Evolutionary conservation across 2,329 filamentous ascomycete species (phyloP).

Genomic region (Aspergillus sp.): DNA sequence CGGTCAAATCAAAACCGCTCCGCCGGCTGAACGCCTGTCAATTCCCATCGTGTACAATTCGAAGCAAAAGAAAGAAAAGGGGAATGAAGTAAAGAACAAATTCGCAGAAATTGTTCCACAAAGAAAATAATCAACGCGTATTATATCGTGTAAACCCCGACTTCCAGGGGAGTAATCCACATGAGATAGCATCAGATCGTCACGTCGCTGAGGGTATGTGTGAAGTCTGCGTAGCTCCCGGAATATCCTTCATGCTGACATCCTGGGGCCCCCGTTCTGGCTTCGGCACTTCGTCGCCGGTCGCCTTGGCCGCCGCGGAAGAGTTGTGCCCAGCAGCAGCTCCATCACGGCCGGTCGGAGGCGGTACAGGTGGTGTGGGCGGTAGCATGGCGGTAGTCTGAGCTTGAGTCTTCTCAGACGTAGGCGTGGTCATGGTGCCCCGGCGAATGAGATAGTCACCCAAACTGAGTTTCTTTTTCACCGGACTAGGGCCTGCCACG

Average conservation of each 20-base stretch:
- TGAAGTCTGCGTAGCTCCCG: constrained; percentile 30
- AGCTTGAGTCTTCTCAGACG: constrained; percentile 42
- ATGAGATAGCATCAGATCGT: constrained; percentile 15
- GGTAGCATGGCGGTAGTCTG: constrained; percentile 29
- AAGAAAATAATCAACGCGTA: constrained; percentile 9
- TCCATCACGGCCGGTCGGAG: constrained; percentile 18
- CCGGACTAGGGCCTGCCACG: constrained; percentile 48
- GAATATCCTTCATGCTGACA: constrained; percentile 36
- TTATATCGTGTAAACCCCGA: not conserved
- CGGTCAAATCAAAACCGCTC: constrained; percentile 20
- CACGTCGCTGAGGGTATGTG: constrained; percentile 32
- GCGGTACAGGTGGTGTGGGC: constrained; percentile 27
- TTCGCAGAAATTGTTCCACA: constrained; percentile 15
- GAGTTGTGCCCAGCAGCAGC: constrained; percentile 14
- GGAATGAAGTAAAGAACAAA: constrained; percentile 12
- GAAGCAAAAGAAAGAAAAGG: constrained; percentile 10
- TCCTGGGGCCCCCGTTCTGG: constrained; percentile 27
- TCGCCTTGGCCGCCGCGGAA: constrained; percentile 14
- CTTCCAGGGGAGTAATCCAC: constrained; percentile 7
- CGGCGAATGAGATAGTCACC: constrained; percentile 52
- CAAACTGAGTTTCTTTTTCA: constrained; percentile 54
- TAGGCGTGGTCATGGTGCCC: constrained; percentile 43
- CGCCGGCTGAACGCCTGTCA: constrained; percentile 25
- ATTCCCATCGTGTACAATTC: constrained; percentile 26
- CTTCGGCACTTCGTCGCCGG: constrained; percentile 4